These are phyloP conservation scores for Mucor mucedo DNA, from an alignment of 371 early-diverging fungal species.

Conservation along the genomic window DNA sequence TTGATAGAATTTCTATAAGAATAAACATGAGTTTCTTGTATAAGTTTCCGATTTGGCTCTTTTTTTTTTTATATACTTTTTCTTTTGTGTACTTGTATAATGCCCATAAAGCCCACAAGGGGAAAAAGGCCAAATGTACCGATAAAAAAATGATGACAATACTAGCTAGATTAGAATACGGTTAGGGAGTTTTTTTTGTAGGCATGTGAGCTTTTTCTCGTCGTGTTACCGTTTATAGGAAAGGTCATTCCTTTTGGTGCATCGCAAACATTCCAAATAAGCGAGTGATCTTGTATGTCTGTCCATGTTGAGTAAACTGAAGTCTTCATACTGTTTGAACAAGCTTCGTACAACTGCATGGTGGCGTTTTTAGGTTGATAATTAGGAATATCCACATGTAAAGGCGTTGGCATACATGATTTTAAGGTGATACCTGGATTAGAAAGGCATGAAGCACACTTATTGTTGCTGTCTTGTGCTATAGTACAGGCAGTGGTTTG, in stretches of 20 bases:
- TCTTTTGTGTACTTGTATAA: conserved; percentile 38
- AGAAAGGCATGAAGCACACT: conserved; percentile 29
- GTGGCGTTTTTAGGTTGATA: conserved; percentile 47
- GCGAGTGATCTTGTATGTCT: not conserved
- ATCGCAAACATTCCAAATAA: conserved; percentile 47
- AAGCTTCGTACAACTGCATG: conserved; percentile 40
- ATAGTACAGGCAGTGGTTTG: conserved; percentile 8
- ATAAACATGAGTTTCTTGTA: not conserved
- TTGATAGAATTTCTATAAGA: not conserved
- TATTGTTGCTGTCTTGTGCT: not conserved
- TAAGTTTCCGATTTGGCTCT: not conserved
- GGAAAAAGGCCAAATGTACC: conserved; percentile 22
- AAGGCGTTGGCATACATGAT: conserved; percentile 16
- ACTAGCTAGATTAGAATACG: conserved; percentile 25
- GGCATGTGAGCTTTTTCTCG: not conserved
- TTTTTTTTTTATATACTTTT: conserved; percentile 2
- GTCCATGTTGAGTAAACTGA: conserved; percentile 36
- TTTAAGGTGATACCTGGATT: conserved; percentile 11
- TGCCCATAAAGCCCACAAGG: conserved; percentile 38
- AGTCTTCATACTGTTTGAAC: conserved; percentile 36
- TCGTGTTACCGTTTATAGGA: conserved; percentile 34
- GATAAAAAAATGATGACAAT: conserved; percentile 41
- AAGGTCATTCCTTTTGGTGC: conserved; percentile 34
- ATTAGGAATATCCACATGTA: conserved; percentile 15
- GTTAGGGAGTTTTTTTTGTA: not conserved